These are phyloP conservation scores for Boletus sp. DNA, from an alignment of 1,284 basidiomycete genomes.

Conservation along the genomic window DNA sequence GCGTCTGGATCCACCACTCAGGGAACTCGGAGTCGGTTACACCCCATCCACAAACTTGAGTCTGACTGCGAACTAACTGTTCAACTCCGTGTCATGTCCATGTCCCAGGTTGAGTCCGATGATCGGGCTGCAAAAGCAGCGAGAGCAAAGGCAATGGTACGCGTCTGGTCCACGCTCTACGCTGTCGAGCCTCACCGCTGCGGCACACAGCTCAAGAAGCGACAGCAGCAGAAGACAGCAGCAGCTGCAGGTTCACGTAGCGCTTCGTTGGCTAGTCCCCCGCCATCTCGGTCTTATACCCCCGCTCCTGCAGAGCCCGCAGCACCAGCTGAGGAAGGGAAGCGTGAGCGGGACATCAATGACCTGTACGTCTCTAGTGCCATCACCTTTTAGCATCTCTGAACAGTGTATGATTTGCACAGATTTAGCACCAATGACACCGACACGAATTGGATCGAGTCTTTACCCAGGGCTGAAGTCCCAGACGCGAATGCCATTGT, in stretches of 20 bases:
- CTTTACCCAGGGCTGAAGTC: constrained; percentile 48
- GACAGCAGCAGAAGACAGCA: constrained; percentile 62
- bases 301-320: constrained; percentile 38
- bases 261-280: constrained; percentile 38
- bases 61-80: too few relatives aligned
- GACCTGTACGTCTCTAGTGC: constrained; percentile 45
- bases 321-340: constrained; percentile 34
- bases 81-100: constrained; percentile 3
- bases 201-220: constrained; percentile 64
- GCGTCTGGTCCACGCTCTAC: constrained; percentile 10
- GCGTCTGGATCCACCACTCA: neutral
- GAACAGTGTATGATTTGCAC: constrained; percentile 2
- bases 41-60: neutral
- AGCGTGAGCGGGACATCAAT: constrained; percentile 40
- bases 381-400: neutral
- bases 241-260: constrained; percentile 30
- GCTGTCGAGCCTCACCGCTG: constrained; percentile 11
- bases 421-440: constrained; percentile 40
- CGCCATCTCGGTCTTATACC: constrained; percentile 50
- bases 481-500: constrained; percentile 12
- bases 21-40: constrained; percentile 1
- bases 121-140: constrained; percentile 77
- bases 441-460: constrained; percentile 56
- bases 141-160: constrained; percentile 73
- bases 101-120: constrained; percentile 51